Conservation (phyloP, 2,329 filamentous ascomycete genomes). For the Mycosphaerella sp. region DNA sequence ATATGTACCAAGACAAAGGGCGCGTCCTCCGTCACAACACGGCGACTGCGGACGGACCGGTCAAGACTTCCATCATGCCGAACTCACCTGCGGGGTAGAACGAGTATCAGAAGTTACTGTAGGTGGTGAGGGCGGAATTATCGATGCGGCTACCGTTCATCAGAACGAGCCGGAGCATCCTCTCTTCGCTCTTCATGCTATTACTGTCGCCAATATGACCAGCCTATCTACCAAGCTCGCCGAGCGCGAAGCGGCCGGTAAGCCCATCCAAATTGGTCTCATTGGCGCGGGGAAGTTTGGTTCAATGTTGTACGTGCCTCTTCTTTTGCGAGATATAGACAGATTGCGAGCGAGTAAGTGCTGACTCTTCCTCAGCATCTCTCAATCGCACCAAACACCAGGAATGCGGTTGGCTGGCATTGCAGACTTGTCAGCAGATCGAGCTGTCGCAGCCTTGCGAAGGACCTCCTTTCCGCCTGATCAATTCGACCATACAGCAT, state of each 20-base stretch:
- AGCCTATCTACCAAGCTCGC: constrained; percentile 40
- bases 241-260: constrained; percentile 37
- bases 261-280: constrained; percentile 40
- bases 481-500: constrained; percentile 36
- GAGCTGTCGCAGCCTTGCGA: constrained; percentile 39
- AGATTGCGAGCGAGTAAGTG: not conserved
- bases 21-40: not conserved
- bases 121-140: too few species aligned
- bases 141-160: too few species aligned
- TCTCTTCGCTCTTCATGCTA: not conserved
- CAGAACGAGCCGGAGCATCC: not conserved
- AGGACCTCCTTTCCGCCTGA: constrained; percentile 39
- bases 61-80: not conserved
- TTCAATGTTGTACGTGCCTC: constrained; percentile 38
- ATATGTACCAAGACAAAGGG: too few species aligned
- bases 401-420: constrained; percentile 43
- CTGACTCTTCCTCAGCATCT: constrained; percentile 31
- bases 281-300: constrained; percentile 46
- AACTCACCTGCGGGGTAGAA: constrained; percentile 15
- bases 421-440: constrained; percentile 40
- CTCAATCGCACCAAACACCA: constrained; percentile 41
- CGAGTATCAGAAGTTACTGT: too few species aligned
- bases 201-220: constrained; percentile 31
- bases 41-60: not conserved
- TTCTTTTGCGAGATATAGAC: not conserved